A percentile compares a stretch with the other conserved stretches of the same genome.
These are phyloP conservation scores for Fusarium tupiense DNA, from an alignment of 2,329 filamentous ascomycete genomes.

Conservation along the genomic window DNA sequence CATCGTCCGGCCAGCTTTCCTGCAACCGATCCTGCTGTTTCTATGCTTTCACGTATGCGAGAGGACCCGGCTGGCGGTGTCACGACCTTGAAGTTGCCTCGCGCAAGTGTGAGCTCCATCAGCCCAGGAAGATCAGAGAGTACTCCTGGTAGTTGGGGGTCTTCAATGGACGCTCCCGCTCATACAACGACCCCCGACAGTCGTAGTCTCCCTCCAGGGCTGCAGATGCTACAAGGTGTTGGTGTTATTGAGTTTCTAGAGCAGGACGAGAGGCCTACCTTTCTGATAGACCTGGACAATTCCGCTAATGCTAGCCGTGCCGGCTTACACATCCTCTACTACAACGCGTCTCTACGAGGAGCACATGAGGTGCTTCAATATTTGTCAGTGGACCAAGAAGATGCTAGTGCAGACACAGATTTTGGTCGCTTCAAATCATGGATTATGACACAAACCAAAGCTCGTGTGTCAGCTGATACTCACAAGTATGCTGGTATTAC, in stretches of 20 bases:
- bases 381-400: conserved; percentile 61
- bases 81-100: conserved; percentile 65
- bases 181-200: conserved; percentile 63
- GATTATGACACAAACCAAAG: conserved; percentile 66
- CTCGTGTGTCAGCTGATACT: conserved; percentile 64
- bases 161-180: conserved; percentile 63
- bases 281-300: conserved; percentile 75
- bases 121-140: conserved; percentile 60
- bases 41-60: conserved; percentile 58
- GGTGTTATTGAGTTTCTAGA: conserved; percentile 79
- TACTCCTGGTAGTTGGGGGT: conserved; percentile 63
- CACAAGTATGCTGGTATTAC: conserved; percentile 70
- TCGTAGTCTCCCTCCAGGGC: conserved; percentile 56
- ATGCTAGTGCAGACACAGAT: conserved; percentile 55
- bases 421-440: conserved; percentile 75
- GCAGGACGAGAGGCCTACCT: conserved; percentile 79
- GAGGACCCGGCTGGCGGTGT: conserved; percentile 57
- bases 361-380: conserved; percentile 65
- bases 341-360: conserved; percentile 72
- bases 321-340: conserved; percentile 70
- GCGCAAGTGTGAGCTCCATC: conserved; percentile 60
- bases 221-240: conserved; percentile 69
- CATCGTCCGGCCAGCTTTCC: conserved; percentile 51
- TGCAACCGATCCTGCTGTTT: conserved; percentile 54
- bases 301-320: conserved; percentile 62